Evolutionary conservation across 108 stramenopile species (phyloP).

Genomic region (Cyclotella distinguenda): DNA sequence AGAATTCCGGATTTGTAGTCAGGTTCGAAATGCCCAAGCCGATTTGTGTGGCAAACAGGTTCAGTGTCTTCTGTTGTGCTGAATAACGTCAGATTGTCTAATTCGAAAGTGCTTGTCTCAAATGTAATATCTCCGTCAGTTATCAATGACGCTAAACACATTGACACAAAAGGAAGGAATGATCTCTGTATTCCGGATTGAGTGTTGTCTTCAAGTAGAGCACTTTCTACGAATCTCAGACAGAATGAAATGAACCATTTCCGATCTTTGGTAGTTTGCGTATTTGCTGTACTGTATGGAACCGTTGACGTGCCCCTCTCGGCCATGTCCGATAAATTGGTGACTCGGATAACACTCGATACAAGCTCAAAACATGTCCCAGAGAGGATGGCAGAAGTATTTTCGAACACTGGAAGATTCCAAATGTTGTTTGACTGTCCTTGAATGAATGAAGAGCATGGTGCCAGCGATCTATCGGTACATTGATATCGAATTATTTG

Average conservation of each 20-base stretch:
- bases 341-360: constrained; percentile 16
- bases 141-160: constrained; percentile 32
- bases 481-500: constrained; percentile 57
- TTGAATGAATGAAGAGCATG: constrained; percentile 44
- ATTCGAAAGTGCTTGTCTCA: constrained; percentile 28
- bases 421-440: constrained; percentile 52
- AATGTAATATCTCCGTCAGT: constrained; percentile 22
- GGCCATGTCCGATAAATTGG: constrained; percentile 23
- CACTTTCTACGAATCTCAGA: constrained; percentile 34
- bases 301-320: neutral
- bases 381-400: constrained; percentile 34
- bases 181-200: constrained; percentile 35
- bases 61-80: constrained; percentile 34
- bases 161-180: constrained; percentile 38
- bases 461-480: constrained; percentile 35
- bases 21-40: constrained; percentile 7
- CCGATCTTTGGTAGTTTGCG: constrained; percentile 14
- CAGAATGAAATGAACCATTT: constrained; percentile 39
- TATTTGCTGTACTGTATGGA: constrained; percentile 3
- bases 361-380: constrained; percentile 63
- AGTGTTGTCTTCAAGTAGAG: constrained; percentile 8
- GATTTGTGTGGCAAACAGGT: constrained; percentile 4
- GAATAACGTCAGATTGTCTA: constrained; percentile 34
- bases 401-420: constrained; percentile 57
- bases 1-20: constrained; percentile 4